Base-by-base conservation (phyloP, 2,329 filamentous ascomycete genomes). In the Sphaerulina vaccinii region DNA sequence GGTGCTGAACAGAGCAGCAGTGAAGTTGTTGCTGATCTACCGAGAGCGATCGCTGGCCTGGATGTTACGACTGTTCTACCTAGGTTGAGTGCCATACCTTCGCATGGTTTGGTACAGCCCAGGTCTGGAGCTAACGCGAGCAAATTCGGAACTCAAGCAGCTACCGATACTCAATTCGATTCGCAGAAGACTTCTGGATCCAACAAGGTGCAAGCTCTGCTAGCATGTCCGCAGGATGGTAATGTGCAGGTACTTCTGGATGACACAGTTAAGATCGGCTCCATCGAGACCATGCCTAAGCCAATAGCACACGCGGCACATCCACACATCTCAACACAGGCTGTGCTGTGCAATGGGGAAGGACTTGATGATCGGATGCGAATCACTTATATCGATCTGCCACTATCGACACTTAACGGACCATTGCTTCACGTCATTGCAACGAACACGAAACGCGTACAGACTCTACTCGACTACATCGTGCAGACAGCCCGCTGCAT, bases 381-480 rank as follows among this genome's bases (percentile, higher is more conserved):
- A 27, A 33, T 57, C 16, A 54, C 45, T 23, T 57, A 54, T n/a
- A 37, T 65, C 27, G 56, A 61, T 27, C 49, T 67, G 1, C 63
- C 64, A 18, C 51, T 68, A 7, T 51, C 55, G 10, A 60, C 51
- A n/a, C 52, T 68, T 7, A 55, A 59, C 16, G 59, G 63, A 2
- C 53, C 90, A 50, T 88, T 95, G 64, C 75, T 97, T 2, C 88
- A 91, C 22, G 78, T 96, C 3, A 77, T 97, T 10, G 87, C 91
- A 0, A 90, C 87, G 13, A 95, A 95, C 63, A 86, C 90, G 3
- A 95, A 91, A 0, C 89, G 37, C 72, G 56, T 97, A 13, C 89
- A 96, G 62, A 95, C 93, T 58, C 71, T 97, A 10, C 74, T 96
- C 6, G 80, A 90, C 42, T 97, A 99, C 66, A 79, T 96, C 38